These are phyloP conservation scores for Solanum raphanifolium DNA, from an alignment of 257 asterid genomes.

Conservation along the genomic window DNA sequence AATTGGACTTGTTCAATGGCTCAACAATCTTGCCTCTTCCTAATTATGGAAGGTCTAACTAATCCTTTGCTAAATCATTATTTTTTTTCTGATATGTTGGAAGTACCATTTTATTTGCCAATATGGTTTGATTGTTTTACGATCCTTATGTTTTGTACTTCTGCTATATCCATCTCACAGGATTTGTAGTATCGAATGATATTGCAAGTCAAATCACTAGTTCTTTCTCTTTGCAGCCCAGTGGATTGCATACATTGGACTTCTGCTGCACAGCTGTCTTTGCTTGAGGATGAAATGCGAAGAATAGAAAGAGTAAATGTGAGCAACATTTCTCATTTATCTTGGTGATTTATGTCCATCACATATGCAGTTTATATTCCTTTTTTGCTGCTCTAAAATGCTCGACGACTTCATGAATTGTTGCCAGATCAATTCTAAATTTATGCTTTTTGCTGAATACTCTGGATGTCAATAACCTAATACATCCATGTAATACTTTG, in stretches of 20 bases:
- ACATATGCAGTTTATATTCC: background rate
- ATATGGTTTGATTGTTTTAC: background rate
- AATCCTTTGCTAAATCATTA: background rate
- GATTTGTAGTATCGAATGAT: background rate
- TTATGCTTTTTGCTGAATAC: background rate
- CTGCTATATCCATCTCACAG: background rate
- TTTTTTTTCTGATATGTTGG: background rate
- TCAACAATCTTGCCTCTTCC: background rate
- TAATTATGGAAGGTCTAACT: background rate
- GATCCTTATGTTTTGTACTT: background rate
- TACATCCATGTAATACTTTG: background rate
- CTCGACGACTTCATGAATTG: background rate
- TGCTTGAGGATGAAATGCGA: constrained; percentile 97
- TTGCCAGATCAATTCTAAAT: background rate
- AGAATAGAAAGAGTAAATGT: constrained; percentile 98
- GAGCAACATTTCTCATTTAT: constrained; percentile 12
- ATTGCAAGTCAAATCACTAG: background rate
- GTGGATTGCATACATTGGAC: constrained; percentile 97
- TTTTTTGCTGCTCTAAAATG: background rate
- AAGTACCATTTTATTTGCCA: background rate
- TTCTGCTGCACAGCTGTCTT: constrained; percentile 89
- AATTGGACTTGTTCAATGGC: background rate
- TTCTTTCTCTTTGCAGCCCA: constrained; percentile 62
- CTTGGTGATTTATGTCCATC: background rate
- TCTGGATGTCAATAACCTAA: background rate